Conservation (phyloP, 2,329 filamentous ascomycete genomes). For the Macrophomina pseudophaseolina region DNA sequence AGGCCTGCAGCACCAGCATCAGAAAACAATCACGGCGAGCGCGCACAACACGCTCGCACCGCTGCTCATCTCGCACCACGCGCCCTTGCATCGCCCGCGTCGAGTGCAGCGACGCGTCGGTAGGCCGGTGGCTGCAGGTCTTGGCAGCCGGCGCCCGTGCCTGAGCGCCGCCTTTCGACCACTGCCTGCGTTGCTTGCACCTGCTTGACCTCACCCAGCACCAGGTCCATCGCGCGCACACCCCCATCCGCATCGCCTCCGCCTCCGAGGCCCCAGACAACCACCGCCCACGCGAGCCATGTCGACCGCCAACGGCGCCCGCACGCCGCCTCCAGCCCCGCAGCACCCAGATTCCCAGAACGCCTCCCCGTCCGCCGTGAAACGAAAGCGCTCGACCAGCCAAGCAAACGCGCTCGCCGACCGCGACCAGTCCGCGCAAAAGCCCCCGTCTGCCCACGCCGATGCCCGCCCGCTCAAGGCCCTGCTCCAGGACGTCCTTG, state of each 20-base stretch:
- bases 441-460: constrained; percentile 29
- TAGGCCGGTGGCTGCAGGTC: neutral
- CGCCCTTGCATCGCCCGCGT: constrained; percentile 9
- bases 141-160: constrained; percentile 8
- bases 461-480: constrained; percentile 34
- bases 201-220: constrained; percentile 17
- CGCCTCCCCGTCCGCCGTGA: constrained; percentile 42
- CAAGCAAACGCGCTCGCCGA: constrained; percentile 35
- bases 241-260: constrained; percentile 22
- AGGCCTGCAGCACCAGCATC: neutral
- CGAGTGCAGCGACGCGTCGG: constrained; percentile 4
- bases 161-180: constrained; percentile 4
- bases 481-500: constrained; percentile 48
- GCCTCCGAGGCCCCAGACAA: constrained; percentile 21
- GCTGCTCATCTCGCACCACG: neutral
- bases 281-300: constrained; percentile 30
- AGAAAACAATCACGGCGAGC: neutral
- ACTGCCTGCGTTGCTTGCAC: neutral
- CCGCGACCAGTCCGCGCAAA: constrained; percentile 33
- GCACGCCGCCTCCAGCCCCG: constrained; percentile 40
- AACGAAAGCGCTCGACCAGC: constrained; percentile 53
- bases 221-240: constrained; percentile 22
- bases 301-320: constrained; percentile 44
- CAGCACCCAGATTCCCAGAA: constrained; percentile 31
- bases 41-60: neutral